A percentile compares a stretch with the other conserved stretches of the same genome.
These are phyloP conservation scores for Pythium plurisporium DNA, from an alignment of 352 stramenopile species.

Conservation along the genomic window DNA sequence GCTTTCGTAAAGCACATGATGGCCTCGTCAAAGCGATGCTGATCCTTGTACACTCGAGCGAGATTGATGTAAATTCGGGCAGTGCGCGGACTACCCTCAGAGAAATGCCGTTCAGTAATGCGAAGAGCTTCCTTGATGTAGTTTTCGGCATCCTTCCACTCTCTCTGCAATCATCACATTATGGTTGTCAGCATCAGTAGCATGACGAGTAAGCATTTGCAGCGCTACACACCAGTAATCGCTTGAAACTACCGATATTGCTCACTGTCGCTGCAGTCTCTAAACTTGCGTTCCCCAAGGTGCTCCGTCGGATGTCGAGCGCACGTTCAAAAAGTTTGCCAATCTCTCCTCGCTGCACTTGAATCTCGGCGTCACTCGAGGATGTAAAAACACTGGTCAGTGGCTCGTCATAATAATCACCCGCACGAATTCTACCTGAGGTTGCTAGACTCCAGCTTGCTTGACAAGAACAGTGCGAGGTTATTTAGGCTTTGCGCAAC, in stretches of 20 bases:
- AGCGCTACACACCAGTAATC: constrained; percentile 38
- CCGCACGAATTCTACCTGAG: too few species aligned
- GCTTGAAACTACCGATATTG: constrained; percentile 84
- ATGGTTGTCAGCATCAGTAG: not conserved
- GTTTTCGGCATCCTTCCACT: constrained; percentile 59
- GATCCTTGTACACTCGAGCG: constrained; percentile 69
- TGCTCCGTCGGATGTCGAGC: constrained; percentile 61
- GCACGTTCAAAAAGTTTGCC: constrained; percentile 59
- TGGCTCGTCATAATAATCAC: too few species aligned
- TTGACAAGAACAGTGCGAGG: constrained; percentile 64
- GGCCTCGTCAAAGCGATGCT: constrained; percentile 68
- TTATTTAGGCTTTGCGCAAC: constrained; percentile 83
- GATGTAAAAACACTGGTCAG: not conserved
- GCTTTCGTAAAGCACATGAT: constrained; percentile 66
- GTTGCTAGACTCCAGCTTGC: constrained; percentile 50
- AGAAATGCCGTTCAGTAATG: constrained; percentile 77
- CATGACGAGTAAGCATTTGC: not conserved
- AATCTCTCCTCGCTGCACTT: constrained; percentile 45
- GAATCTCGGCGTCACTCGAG: constrained; percentile 24
- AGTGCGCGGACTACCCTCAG: constrained; percentile 63
- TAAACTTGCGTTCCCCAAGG: constrained; percentile 69
- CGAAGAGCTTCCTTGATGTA: constrained; percentile 73
- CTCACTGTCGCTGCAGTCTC: constrained; percentile 77
- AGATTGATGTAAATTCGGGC: constrained; percentile 77
- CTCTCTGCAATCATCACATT: constrained; percentile 27